Conservation (phyloP, 192 early-diverging fungal species). For the Gonapodya prolifera region DNA sequence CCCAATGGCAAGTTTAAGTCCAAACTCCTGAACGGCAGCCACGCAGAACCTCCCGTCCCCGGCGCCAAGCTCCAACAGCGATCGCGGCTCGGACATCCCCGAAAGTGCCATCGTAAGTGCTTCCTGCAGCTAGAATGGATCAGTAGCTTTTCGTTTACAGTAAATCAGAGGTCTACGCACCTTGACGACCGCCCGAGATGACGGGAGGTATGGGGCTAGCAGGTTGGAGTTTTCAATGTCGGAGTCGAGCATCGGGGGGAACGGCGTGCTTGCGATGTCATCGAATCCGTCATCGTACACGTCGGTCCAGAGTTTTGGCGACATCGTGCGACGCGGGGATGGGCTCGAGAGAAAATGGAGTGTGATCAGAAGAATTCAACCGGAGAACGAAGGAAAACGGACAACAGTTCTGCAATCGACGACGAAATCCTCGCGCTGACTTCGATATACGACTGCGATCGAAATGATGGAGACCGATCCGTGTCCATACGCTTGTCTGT, state of each 20-base stretch:
- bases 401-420: not conserved
- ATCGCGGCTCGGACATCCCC: not conserved
- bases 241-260: not conserved
- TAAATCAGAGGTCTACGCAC: no score
- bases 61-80: not conserved
- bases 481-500: not conserved
- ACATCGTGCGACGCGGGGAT: no score
- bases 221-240: not conserved
- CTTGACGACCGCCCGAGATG: not conserved
- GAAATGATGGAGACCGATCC: not conserved
- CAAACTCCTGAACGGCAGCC: not conserved
- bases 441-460: not conserved
- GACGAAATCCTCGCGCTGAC: not conserved
- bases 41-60: not conserved
- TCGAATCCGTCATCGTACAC: not conserved
- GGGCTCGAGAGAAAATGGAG: no score
- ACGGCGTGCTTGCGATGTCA: not conserved
- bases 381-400: not conserved
- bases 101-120: not conserved
- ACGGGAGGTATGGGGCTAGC: not conserved
- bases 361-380: no score
- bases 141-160: no score
- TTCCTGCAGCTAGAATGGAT: not conserved
- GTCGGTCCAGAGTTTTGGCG: no score
- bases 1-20: not conserved